These are phyloP conservation scores for Leccinum griseonigrum DNA, from an alignment of 1,284 basidiomycete genomes.

Conservation along the genomic window DNA sequence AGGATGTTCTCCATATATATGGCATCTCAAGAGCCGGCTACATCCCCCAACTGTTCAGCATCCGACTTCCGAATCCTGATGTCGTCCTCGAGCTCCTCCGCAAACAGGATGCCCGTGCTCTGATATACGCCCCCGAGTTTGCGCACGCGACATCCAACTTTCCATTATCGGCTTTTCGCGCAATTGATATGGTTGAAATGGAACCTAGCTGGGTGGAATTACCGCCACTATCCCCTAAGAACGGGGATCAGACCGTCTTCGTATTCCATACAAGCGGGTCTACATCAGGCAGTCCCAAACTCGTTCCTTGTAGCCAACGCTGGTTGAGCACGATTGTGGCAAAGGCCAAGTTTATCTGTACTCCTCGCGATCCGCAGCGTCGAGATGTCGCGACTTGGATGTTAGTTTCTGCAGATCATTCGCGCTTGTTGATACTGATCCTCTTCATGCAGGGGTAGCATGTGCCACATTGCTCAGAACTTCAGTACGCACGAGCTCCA, in stretches of 20 bases:
- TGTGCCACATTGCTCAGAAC: conserved; percentile 67
- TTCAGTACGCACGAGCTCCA: conserved; percentile 50
- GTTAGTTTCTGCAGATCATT: conserved; percentile 39
- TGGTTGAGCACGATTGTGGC: conserved; percentile 57
- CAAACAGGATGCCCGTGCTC: conserved; percentile 54
- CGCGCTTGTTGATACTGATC: conserved; percentile 19
- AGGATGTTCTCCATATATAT: conserved; percentile 68
- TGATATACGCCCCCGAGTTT: conserved; percentile 58
- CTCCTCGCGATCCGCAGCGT: conserved; percentile 45
- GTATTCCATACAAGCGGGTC: conserved; percentile 75
- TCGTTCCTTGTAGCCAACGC: conserved; percentile 61
- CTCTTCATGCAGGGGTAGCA: conserved; percentile 55
- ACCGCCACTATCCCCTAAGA: conserved; percentile 41
- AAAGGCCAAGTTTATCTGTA: conserved; percentile 54
- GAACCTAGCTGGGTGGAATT: conserved; percentile 38
- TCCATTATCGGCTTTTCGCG: conserved; percentile 47
- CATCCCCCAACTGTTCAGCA: conserved; percentile 69
- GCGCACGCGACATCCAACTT: conserved; percentile 35
- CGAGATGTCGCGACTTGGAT: conserved; percentile 70
- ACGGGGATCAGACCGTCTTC: conserved; percentile 52
- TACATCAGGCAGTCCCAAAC: conserved; percentile 71
- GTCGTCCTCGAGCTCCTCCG: conserved; percentile 64
- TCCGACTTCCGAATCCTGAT: conserved; percentile 64
- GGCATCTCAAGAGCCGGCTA: conserved; percentile 69
- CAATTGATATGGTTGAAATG: conserved; percentile 41